Evolutionary conservation across 345 rosid species (phyloP), one percentile per base, ranked within the genome.

Genomic region (Eutrema japonicum): DNA sequence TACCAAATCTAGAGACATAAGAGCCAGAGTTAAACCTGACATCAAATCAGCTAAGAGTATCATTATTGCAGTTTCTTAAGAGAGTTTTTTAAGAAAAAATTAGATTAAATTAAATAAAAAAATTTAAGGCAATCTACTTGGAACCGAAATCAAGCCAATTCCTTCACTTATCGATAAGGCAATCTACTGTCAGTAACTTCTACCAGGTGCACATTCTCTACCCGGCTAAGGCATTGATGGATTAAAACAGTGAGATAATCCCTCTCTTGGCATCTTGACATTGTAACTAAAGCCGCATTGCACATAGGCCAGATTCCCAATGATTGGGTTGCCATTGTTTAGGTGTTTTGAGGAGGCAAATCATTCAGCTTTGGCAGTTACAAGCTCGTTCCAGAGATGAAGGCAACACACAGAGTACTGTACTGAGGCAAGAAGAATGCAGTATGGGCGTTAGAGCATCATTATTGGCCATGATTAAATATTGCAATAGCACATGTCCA

Each of bases 81-180:
- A n/a, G n/a, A n/a, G n/a, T n/a, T n/a, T n/a, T n/a, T n/a, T n/a
- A n/a, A n/a, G n/a, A n/a, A n/a, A n/a, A n/a, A n/a, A n/a, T n/a
- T n/a, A n/a, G n/a, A n/a, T n/a, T n/a, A n/a, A n/a, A n/a, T n/a
- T n/a, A n/a, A n/a, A n/a, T n/a, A n/a, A n/a, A n/a, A n/a, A n/a
- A n/a, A n/a, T n/a, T n/a, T n/a, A n/a, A n/a, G n/a, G n/a, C n/a
- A n/a, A n/a, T n/a, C n/a, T n/a, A 82, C 97, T 95, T 68, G 97
- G 99, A 49, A 90, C 97, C 35, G 99, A 95, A 83, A 92, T 95
- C 69, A 95, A 95, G 86, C 99, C 93, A 82, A 95, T 95, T 74
- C 97, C 99, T 61, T 96, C 96, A 6, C 92, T 89, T 71, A 95
- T 95, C 55, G 97, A 95, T 74, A 96, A 85, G 89, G 93, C 89